Conservation (phyloP, 2,329 filamentous ascomycete genomes). For the Monilinia laxa region DNA sequence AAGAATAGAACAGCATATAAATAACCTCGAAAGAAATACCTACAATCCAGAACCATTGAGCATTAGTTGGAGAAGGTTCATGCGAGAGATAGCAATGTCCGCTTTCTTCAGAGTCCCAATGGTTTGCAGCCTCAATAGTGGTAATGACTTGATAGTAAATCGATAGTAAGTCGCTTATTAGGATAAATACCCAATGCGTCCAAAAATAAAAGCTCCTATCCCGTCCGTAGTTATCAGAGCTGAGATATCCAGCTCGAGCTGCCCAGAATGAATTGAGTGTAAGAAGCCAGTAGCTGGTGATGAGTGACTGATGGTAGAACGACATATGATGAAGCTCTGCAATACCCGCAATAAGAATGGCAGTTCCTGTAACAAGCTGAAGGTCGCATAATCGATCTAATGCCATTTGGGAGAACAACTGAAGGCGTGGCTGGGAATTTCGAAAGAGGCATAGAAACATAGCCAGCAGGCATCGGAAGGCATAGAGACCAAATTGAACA, state of each 20-base stretch:
- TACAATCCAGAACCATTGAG: slow-evolving; percentile 26
- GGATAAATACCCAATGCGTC: slow-evolving; percentile 16
- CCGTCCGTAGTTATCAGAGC: slow-evolving; percentile 12
- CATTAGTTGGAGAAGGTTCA: slow-evolving; percentile 21
- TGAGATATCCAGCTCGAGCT: slow-evolving; percentile 22
- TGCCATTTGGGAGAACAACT: slow-evolving; percentile 18
- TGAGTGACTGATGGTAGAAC: slow-evolving; percentile 27
- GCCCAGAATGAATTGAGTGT: slow-evolving; percentile 29
- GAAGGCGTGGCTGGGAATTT: slow-evolving; percentile 4
- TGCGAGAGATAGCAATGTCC: slow-evolving; percentile 25
- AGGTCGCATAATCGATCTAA: slow-evolving; percentile 27
- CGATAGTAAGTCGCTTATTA: slow-evolving; percentile 20
- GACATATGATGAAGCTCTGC: slow-evolving; percentile 21
- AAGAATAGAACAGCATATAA: slow-evolving; percentile 18
- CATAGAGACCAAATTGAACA: not conserved
- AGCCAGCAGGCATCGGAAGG: not conserved
- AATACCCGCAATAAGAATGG: slow-evolving; percentile 26
- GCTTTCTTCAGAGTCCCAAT: slow-evolving; percentile 23
- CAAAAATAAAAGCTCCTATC: slow-evolving; percentile 24
- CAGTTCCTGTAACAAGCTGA: slow-evolving; percentile 25
- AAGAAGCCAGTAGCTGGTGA: slow-evolving; percentile 26
- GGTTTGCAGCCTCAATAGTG: slow-evolving; percentile 10
- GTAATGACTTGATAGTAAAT: slow-evolving; percentile 21
- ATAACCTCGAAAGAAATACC: slow-evolving; percentile 21
- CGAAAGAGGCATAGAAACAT: slow-evolving; percentile 18